phyloP scores from a whole-genome alignment of 495 filamentous ascomycete genomes.

The Sordaria brevicollis region DNA sequence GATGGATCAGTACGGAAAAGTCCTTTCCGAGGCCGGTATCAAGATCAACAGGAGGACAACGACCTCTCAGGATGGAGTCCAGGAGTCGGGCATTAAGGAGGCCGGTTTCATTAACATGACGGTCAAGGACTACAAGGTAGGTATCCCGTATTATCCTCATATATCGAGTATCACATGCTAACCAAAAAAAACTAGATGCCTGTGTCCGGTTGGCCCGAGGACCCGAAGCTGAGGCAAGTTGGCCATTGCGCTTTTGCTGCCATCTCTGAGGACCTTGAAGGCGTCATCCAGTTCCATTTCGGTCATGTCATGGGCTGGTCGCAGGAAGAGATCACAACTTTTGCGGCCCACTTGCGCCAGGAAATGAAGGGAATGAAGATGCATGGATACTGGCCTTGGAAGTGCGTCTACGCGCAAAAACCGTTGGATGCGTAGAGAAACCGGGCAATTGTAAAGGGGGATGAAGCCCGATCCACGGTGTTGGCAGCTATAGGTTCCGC shows the following conservation, averaged over 20 bases:
- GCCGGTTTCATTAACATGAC: not conserved
- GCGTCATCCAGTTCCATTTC: not conserved
- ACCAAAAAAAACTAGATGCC: not conserved
- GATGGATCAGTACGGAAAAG: not conserved
- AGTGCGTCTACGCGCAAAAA: not conserved
- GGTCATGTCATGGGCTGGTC: not conserved
- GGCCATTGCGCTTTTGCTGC: not conserved
- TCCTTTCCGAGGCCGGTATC: not conserved
- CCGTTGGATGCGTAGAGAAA: not conserved
- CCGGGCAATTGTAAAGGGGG: not conserved
- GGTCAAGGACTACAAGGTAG: not conserved
- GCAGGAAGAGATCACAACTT: not conserved
- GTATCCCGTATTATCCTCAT: no score
- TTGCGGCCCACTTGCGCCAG: not conserved
- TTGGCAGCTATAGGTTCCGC: not conserved
- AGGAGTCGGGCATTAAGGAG: not conserved
- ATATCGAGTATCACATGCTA: no score
- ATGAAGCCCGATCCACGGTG: not conserved
- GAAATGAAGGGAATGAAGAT: not conserved
- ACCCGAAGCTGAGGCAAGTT: not conserved
- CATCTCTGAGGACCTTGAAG: not conserved
- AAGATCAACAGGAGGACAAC: not conserved
- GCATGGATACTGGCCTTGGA: not conserved
- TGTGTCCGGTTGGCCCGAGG: not conserved
- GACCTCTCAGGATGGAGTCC: not conserved